Conservation (phyloP, 352 stramenopile genomes). For the Phytopythium oedochilum region DNA sequence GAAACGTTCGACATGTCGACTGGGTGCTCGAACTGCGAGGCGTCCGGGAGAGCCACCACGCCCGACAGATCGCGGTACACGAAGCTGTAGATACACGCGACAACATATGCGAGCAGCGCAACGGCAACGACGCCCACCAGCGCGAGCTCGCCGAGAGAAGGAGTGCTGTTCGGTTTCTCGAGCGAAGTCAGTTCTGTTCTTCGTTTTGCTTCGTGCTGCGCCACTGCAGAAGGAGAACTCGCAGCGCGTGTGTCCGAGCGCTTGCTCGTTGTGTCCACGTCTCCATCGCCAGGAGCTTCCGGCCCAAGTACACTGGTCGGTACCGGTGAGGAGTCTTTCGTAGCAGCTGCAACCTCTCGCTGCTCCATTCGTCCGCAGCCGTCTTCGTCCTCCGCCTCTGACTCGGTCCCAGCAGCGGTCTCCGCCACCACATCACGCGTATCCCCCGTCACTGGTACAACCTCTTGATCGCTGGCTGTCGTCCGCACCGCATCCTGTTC, state of each 20-base stretch:
- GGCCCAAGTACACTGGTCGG: background rate
- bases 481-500: too few species aligned
- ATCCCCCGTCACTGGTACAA: background rate
- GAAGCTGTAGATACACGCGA: conserved; percentile 37
- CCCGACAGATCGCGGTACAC: conserved; percentile 21
- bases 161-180: background rate
- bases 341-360: background rate
- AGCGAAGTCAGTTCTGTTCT: background rate
- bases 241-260: background rate
- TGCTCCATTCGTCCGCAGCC: background rate
- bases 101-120: conserved; percentile 30
- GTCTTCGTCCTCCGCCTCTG: background rate
- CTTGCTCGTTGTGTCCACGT: background rate
- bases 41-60: conserved; percentile 27
- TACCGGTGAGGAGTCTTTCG: background rate
- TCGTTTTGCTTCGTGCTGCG: background rate
- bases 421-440: background rate
- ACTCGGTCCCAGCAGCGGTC: background rate
- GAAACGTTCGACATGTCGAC: conserved; percentile 45
- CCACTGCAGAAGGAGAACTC: background rate
- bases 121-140: conserved; percentile 20
- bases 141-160: conserved; percentile 12
- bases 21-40: conserved; percentile 25
- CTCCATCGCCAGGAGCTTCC: background rate
- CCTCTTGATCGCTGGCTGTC: conserved; percentile 5